Conservation (phyloP, 2,329 filamentous ascomycete species). For the Ramichloridium luteum region DNA sequence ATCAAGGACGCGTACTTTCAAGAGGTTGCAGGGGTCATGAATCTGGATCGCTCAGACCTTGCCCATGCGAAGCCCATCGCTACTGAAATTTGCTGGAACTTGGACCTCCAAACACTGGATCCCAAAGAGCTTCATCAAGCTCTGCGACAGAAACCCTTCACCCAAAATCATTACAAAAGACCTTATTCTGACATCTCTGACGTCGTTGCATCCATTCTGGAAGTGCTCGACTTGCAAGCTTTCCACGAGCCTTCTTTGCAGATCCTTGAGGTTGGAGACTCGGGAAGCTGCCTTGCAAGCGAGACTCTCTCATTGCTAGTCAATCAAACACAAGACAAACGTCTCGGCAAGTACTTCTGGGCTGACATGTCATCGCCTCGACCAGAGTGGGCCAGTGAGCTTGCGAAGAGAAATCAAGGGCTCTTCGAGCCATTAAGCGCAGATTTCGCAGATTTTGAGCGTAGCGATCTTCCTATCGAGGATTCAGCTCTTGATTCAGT, state of each 20-base stretch:
- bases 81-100: not conserved
- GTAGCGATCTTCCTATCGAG: no score
- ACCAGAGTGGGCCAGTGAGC: no score
- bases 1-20: not conserved
- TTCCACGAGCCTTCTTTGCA: not conserved
- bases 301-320: not conserved
- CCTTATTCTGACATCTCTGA: no score
- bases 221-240: not conserved
- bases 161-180: no score
- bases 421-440: no score
- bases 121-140: not conserved
- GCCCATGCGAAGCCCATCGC: constrained; percentile 1
- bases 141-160: not conserved
- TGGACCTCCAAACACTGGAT: no score
- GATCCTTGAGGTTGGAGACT: not conserved
- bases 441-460: no score
- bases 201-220: not conserved
- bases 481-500: no score
- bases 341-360: not conserved
- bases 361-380: no score
- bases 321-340: not conserved
- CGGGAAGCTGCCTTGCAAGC: not conserved
- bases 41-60: not conserved
- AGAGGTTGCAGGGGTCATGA: constrained; percentile 1
- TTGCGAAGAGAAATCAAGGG: no score